Base-by-base conservation (phyloP, 2,329 filamentous ascomycete species). In the Talaromyces verruculosus region DNA sequence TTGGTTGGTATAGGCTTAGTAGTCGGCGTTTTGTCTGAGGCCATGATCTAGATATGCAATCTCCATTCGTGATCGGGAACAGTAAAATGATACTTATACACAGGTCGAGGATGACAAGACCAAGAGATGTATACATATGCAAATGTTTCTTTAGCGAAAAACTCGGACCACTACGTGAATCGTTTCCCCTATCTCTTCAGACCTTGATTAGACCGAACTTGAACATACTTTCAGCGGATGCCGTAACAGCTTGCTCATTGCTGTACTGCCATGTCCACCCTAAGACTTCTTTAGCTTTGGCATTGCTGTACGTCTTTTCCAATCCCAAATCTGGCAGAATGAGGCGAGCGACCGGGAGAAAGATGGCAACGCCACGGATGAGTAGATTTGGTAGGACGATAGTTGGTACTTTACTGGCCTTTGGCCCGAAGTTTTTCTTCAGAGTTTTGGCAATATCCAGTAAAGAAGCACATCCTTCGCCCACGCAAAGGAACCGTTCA, bases 191-290 rank as follows among this genome's bases (percentile, higher is more conserved):
- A 37, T 63, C 2, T 33, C 30, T 43, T 63, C 28, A 62, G 6
- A 49, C 51, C 30, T 62, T 62, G 25, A 65, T n/a, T 39, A 55
- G 25, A 13, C 22, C 30, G 13, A 58, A 61, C 33, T 62, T 55
- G 5, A 62, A 35, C 5, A 63, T 41, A 51, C 49, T 63, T 17
- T 66, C 60, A 25, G 49, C 59, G 1, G 49, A 58, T 37, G 59
- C 59, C 13, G 58, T 58, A 19, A 63, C 8, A 3, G 59, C 41
- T 22, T 63, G 58, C 30, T 66, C 41, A 28, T 28, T 62, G 39
- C 2, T 63, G 35, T 65, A 65, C n/a, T 62, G 28, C 59, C 49
- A 59, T 17, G 37, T n/a, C 64, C 49, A 66, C 22, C 59, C 64
- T 41, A 63, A 59, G 13, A 22, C 4, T 19, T 58, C 51, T 45